These are phyloP conservation scores for Cutaneotrichosporon daszewskae DNA, from an alignment of 1,284 basidiomycete genomes.

Conservation along the genomic window DNA sequence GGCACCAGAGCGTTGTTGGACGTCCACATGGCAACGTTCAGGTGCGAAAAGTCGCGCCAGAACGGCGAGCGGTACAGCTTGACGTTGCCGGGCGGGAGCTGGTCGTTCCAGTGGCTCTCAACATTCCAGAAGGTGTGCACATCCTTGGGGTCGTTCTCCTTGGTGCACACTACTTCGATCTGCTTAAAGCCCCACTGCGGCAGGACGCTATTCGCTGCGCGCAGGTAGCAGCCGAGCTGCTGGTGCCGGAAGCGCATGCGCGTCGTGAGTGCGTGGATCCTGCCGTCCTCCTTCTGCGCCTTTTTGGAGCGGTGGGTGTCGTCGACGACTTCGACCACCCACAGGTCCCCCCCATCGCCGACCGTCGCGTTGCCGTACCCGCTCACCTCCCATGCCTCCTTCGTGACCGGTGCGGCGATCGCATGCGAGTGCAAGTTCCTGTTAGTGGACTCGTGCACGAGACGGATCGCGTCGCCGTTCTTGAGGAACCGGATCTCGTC, in stretches of 20 bases:
- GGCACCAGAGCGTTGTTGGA: constrained; percentile 97
- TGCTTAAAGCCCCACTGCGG: constrained; percentile 99
- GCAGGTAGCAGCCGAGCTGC: constrained; percentile 75
- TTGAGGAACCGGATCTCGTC: constrained; percentile 64
- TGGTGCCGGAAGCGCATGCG: constrained; percentile 78
- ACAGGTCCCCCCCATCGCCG: constrained; percentile 85
- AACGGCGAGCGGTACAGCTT: constrained; percentile 88
- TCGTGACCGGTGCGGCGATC: constrained; percentile 80
- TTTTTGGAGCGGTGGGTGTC: constrained; percentile 65
- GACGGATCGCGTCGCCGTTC: constrained; percentile 72
- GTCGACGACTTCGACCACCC: constrained; percentile 91
- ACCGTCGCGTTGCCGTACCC: constrained; percentile 83
- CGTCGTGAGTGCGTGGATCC: constrained; percentile 85
- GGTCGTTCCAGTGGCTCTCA: constrained; percentile 91
- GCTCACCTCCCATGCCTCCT: constrained; percentile 85
- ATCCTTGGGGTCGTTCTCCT: constrained; percentile 77
- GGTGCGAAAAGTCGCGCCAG: constrained; percentile 93
- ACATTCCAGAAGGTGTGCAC: constrained; percentile 96
- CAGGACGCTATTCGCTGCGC: constrained; percentile 79
- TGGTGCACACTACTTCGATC: constrained; percentile 89
- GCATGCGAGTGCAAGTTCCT: constrained; percentile 92
- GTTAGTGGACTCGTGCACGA: constrained; percentile 73
- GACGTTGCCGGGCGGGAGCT: constrained; percentile 71
- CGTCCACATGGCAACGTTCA: constrained; percentile 99
- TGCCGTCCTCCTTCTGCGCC: constrained; percentile 53